Base-by-base conservation (phyloP, 371 early-diverging fungal genomes). In the Apophysomyces trapeziformis region DNA sequence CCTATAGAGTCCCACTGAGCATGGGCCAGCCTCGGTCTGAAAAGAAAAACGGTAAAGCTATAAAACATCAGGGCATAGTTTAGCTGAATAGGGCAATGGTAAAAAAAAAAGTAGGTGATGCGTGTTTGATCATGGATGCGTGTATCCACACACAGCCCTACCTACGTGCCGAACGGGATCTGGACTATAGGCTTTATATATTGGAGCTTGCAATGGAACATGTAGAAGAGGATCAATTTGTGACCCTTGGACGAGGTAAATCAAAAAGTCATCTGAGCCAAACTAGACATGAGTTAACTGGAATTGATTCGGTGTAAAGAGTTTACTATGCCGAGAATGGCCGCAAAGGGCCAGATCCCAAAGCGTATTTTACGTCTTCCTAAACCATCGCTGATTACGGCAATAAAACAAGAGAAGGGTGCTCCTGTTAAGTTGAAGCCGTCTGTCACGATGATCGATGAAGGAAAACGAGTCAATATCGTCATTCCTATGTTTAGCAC, bases 1-100 rank as follows among this genome's bases (percentile, higher is more conserved):
- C 69, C 5, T 93, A 90, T 71, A 84, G 82, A 50, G 86, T 93
- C 1, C 93, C 93, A 1, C 60, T 92, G 57, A 85, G 86, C 66
- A 67, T 93, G 60, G 82, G 86, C 6, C 65, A 77, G 14, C 73
- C 82, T 1, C 67, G 75, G 18, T 18, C 5, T 21, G 68, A 61
- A 11, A 62, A 61, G n/a, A 57, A 63, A 45, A 60, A 64, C 61
- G 65, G 65, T 62, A 69, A 66, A 36, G 8, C 41, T 41, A 11
- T 41, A 11, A 54, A 59, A 39, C 13, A 43, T 21, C 43, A 16
- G 21, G 12, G 14, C 11, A 38, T 2, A 11, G 21, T n/a, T 37
- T 21, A 32, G 8, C 13, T 61, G 32, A 32, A 32, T 4, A 8
- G 13, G 32, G 32, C 32, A 26, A 2, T 1, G 32, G 4, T 68